Percentiles rank a stretch among this genome's conserved stretches.
Evolutionary conservation across 2,329 filamentous ascomycete species (phyloP).

Genomic region (Cladosporium sphaerospermum): DNA sequence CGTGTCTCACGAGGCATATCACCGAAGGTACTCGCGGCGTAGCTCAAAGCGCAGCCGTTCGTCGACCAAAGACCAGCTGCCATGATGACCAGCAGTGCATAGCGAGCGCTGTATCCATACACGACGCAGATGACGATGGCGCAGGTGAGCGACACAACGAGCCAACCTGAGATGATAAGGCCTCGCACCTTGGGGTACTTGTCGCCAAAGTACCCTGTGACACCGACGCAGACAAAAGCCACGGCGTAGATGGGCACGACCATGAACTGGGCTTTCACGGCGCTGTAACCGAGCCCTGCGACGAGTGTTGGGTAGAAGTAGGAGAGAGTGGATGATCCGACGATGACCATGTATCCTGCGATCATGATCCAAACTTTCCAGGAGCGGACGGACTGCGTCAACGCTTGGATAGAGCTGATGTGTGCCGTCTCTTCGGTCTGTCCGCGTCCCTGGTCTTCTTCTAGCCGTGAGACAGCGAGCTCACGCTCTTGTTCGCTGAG

Average conservation of each 20-base stretch:
- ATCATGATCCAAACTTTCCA: constrained; percentile 46
- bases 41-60: constrained; percentile 48
- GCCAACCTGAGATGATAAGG: constrained; percentile 45
- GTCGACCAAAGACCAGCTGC: constrained; percentile 49
- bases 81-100: constrained; percentile 51
- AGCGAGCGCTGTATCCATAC: constrained; percentile 48
- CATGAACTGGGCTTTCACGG: constrained; percentile 8
- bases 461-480: constrained; percentile 41
- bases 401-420: constrained; percentile 34
- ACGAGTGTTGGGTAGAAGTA: constrained; percentile 53
- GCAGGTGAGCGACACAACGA: constrained; percentile 36
- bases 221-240: constrained; percentile 45
- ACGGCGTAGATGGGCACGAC: constrained; percentile 47
- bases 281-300: constrained; percentile 44
- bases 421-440: constrained; percentile 26
- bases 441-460: constrained; percentile 37
- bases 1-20: constrained; percentile 43
- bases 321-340: constrained; percentile 45
- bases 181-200: constrained; percentile 42
- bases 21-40: constrained; percentile 47
- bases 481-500: constrained; percentile 38
- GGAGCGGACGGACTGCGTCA: constrained; percentile 36
- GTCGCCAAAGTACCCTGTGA: constrained; percentile 46
- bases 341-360: constrained; percentile 46
- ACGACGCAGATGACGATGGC: constrained; percentile 37